Evolutionary conservation across 768 basidiomycete species (phyloP), one percentile per base, ranked within the genome.

Genomic region (Leccinum variicolor): DNA sequence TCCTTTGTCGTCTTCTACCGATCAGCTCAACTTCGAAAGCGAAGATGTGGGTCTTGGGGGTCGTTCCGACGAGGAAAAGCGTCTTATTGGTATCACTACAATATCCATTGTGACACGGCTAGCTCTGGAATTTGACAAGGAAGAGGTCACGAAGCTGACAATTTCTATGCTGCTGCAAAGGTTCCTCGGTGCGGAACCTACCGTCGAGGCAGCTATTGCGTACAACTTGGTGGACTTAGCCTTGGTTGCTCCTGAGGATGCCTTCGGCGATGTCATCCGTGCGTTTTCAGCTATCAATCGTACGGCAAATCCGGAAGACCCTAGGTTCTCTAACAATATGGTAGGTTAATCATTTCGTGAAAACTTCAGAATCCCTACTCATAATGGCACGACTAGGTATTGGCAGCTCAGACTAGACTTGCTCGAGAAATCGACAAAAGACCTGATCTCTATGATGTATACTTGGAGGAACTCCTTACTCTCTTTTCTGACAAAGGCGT

Each of bases 81-180:
- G 86, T 50, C 79, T 93, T 17, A 85, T 94, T 41, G 90, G 90
- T 3, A 92, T 94, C 52, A 94, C 90, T 59, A 94, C 93, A 3
- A 94, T 98, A 57, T 91, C 91, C 3, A 90, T 95, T 2, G 94
- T 95, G 5, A 90, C 94, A 3, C 81, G 85, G 29, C 81, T 98
- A 33, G 91, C 94, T 0, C 75, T 97, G 15, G 94, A 97, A 73
- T 94, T 95, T 67, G 76, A 84, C 56, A 81, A 83, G 59, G 91
- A 94, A 67, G 94, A 96, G 75, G 93, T 94, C 14, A 93, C 90
- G 4, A 85, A 87, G 36, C 77, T 97, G 19, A 94, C 93, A 2
- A 84, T 94, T 14, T 94, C 94, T 0, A 96, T 97, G 93, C 76
- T 98, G 10, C 74, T 97, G 39, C 95, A 97, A 73, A 83, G 93